A percentile compares a stretch with the other conserved stretches of the same genome.
phyloP scores from a whole-genome alignment of 2,329 filamentous ascomycete genomes.

The Paracamarosporium sp. region DNA sequence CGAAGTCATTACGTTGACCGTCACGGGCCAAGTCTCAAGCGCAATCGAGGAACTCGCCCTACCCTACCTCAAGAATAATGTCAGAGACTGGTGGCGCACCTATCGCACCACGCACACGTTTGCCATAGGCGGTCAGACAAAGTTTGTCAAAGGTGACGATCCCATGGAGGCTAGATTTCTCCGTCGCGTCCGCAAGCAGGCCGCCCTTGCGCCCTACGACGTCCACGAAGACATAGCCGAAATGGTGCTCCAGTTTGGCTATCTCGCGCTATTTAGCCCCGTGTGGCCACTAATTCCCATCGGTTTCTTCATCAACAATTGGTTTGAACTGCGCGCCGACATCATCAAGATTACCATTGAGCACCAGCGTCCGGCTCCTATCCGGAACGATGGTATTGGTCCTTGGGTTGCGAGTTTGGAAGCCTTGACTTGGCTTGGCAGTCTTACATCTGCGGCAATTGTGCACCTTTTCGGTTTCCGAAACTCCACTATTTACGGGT shows the following conservation, averaged over 20 bases:
- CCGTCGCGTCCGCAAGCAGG: constrained; percentile 35
- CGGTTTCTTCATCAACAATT: constrained; percentile 46
- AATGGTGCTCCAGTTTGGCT: constrained; percentile 46
- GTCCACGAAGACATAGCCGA: constrained; percentile 43
- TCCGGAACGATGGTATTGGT: constrained; percentile 39
- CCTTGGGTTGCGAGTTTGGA: constrained; percentile 42
- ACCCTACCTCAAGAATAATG: constrained; percentile 36
- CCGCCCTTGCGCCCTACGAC: constrained; percentile 36
- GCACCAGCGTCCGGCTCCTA: constrained; percentile 34
- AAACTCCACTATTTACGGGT: constrained; percentile 13
- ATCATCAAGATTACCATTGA: constrained; percentile 44
- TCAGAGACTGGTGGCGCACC: constrained; percentile 38
- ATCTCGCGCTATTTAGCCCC: constrained; percentile 41
- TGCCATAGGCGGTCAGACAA: background rate
- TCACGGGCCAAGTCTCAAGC: constrained; percentile 41
- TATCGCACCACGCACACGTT: constrained; percentile 20
- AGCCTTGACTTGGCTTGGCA: constrained; percentile 41
- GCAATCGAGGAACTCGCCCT: constrained; percentile 37
- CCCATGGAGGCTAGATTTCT: constrained; percentile 39
- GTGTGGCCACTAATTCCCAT: constrained; percentile 45
- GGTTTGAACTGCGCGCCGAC: constrained; percentile 43
- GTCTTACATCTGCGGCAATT: constrained; percentile 39
- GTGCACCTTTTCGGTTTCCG: constrained; percentile 39
- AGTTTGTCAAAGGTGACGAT: constrained; percentile 24
- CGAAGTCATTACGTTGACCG: constrained; percentile 41